A percentile compares a stretch with the other conserved stretches of the same genome.
These are phyloP conservation scores for Hypoxylon sp. DNA, from an alignment of 2,329 filamentous ascomycete genomes.

Conservation along the genomic window DNA sequence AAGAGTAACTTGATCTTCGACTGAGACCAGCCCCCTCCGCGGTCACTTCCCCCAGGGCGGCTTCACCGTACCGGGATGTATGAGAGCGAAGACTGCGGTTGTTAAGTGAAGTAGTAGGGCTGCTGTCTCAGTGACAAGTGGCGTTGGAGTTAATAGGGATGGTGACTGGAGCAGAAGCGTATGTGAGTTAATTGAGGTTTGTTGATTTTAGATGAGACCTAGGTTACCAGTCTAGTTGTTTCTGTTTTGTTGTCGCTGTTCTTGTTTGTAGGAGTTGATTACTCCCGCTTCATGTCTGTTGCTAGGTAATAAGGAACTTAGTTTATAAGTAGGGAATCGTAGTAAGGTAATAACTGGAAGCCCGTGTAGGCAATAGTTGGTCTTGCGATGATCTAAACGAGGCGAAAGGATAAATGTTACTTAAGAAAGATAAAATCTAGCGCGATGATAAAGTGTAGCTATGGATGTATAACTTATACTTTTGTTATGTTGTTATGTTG, in stretches of 20 bases:
- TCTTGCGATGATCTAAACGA: not conserved
- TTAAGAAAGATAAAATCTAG: not conserved
- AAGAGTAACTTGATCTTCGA: not conserved
- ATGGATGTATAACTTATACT: not conserved
- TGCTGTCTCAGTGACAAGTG: constrained; percentile 6
- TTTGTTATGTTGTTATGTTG: too few relatives aligned
- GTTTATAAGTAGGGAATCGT: not conserved
- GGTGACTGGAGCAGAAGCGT: not conserved
- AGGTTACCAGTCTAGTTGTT: not conserved
- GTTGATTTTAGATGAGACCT: not conserved
- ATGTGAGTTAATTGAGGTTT: not conserved
- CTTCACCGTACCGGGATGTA: constrained; percentile 5
- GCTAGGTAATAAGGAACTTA: not conserved
- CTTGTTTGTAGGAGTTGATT: not conserved
- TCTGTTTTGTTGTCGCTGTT: not conserved
- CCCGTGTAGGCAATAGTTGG: not conserved
- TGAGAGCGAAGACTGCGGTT: constrained; percentile 3
- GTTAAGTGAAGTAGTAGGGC: not conserved
- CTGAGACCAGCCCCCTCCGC: not conserved
- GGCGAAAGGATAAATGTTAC: not conserved
- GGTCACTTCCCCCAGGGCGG: not conserved
- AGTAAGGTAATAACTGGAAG: not conserved
- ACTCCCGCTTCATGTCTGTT: not conserved
- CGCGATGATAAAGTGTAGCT: not conserved
- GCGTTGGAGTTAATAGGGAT: not conserved